A percentile compares a stretch with the other conserved stretches of the same genome.
These are phyloP conservation scores for Colletotrichum sp. DNA, from an alignment of 2,329 filamentous ascomycete species.

Conservation along the genomic window DNA sequence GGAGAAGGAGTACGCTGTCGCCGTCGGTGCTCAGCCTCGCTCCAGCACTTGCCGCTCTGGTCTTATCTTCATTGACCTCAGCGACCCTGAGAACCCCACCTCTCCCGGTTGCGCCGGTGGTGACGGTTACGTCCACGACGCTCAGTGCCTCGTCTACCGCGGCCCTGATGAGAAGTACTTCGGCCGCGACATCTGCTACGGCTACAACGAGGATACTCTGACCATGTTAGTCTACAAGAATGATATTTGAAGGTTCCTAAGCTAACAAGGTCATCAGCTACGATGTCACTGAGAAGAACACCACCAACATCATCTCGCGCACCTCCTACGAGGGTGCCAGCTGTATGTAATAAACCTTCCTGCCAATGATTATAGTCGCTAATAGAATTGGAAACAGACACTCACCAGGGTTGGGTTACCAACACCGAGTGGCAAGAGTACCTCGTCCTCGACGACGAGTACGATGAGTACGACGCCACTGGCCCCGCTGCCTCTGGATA, in stretches of 20 bases:
- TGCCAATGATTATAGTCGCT: neutral
- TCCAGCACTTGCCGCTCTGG: conserved; percentile 47
- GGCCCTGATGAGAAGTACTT: conserved; percentile 50
- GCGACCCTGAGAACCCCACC: conserved; percentile 53
- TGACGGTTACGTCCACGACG: conserved; percentile 56
- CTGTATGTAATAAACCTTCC: neutral
- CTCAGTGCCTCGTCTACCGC: conserved; percentile 55
- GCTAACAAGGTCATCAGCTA: conserved; percentile 37
- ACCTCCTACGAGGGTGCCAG: conserved; percentile 56
- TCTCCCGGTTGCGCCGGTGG: conserved; percentile 49
- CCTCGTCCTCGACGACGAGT: conserved; percentile 41
- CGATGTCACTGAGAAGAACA: conserved; percentile 54
- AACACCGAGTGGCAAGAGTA: conserved; percentile 45
- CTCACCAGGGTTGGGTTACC: conserved; percentile 59
- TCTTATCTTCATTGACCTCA: conserved; percentile 59
- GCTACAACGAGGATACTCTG: conserved; percentile 55
- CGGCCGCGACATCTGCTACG: conserved; percentile 56
- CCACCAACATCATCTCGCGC: conserved; percentile 51
- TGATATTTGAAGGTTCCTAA: neutral
- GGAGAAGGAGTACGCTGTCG: conserved; percentile 47
- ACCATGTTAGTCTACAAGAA: conserved; percentile 39
- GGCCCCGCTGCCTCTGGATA: conserved; percentile 40
- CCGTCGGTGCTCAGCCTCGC: conserved; percentile 43
- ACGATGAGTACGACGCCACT: conserved; percentile 49
- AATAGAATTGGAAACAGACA: conserved; percentile 41